Evolutionary conservation across 78 protist genomes (phyloP), one percentile per base, ranked within the genome.

Genomic region (Emiliania huxleyi): DNA sequence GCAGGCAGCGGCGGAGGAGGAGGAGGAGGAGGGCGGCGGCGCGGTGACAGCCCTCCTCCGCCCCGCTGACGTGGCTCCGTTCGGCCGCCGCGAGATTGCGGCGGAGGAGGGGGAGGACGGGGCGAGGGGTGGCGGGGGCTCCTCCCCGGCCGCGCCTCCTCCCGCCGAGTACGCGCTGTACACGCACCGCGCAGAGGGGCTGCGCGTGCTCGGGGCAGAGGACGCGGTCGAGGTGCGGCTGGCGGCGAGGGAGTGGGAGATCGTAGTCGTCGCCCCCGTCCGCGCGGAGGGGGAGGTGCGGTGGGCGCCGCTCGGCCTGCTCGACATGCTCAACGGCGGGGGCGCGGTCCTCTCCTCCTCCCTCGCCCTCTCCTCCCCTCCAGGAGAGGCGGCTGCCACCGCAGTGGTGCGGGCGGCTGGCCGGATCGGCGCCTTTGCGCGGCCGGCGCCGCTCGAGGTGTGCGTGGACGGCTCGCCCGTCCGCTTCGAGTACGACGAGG

Each of bases 311-410:
- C 38, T 91, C 12, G 93, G 93, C 38, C 79, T 91, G 69, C 5
- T 15, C 38, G 46, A 22, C 37, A 91, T 91, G 93, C 38, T 91
- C 81, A 91, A 91, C 55, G 93, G 93, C 46, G 93, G 93, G 37
- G 93, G 93, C n/a, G 93, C 93, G 23, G 40, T 91, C 37, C 35
- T 91, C 45, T 0, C 62, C 43, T 84, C 90, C 18, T 0, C 90
- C 19, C 46, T 37, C 15, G 33, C 18, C 19, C 85, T 1, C 35
- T 29, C n/a, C 11, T 26, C 29, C 37, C 8, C 40, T 8, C 29
- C 46, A 45, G 19, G n/a, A 3, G 46, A 0, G 18, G 37, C 12
- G 37, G 4, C 5, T 0, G 85, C 85, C 46, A 2, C 15, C 46
- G 85, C 40, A 18, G 33, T 2, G 23, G 4, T 77, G 48, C 46